phyloP scores from a whole-genome alignment of 75 land plant species.

The Pinus taeda region DNA sequence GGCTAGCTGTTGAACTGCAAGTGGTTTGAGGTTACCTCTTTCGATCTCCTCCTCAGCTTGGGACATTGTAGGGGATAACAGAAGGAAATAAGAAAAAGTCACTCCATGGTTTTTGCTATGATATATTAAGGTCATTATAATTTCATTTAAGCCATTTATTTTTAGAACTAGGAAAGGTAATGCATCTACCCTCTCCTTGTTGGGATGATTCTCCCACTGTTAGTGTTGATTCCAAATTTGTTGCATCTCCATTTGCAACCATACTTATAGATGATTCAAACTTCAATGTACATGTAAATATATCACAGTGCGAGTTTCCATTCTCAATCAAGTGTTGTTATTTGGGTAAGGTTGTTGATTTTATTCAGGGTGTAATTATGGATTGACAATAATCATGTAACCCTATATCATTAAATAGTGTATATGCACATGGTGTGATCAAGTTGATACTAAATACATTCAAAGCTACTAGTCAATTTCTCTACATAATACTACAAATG shows the following conservation, averaged over 20 bases:
- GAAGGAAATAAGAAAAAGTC: constrained; percentile 69
- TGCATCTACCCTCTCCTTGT: constrained; percentile 80
- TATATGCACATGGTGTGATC: constrained; percentile 78
- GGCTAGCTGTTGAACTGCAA: no score
- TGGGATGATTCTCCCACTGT: constrained; percentile 71
- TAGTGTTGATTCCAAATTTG: constrained; percentile 62
- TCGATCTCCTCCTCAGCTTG: no score
- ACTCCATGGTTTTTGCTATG: constrained; percentile 65
- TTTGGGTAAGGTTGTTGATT: constrained; percentile 84
- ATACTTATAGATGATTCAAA: constrained; percentile 72
- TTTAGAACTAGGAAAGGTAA: constrained; percentile 86
- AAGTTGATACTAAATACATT: constrained; percentile 82
- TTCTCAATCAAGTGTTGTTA: constrained; percentile 84
- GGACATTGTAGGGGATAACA: neutral
- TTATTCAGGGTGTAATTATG: constrained; percentile 60
- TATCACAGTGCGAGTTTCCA: constrained; percentile 44
- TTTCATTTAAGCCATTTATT: constrained; percentile 78
- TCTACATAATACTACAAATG: constrained; percentile 58
- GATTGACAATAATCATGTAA: constrained; percentile 73
- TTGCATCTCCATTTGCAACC: constrained; percentile 66
- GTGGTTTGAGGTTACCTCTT: no score
- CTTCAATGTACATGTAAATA: constrained; percentile 51
- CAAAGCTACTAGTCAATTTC: constrained; percentile 87
- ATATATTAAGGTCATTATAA: constrained; percentile 77
- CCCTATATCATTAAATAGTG: constrained; percentile 69